These are phyloP conservation scores for Diutina mesorugosa DNA, from an alignment of 1,139 yeast genomes.

Conservation along the genomic window DNA sequence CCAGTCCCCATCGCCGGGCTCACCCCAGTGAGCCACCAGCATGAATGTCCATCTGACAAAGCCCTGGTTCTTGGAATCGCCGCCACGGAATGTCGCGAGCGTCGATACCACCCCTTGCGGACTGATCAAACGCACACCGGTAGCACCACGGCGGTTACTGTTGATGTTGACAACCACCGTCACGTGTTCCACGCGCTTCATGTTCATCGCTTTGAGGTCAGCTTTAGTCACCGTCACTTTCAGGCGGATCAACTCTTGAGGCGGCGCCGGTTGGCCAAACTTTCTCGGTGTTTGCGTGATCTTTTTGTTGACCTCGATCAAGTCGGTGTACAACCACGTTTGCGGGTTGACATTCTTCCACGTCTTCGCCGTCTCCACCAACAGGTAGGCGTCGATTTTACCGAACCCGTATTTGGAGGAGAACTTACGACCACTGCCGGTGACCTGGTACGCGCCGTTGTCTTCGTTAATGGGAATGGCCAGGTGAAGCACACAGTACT, in stretches of 20 bases:
- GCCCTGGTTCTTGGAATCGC: conserved; percentile 48
- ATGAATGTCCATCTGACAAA: conserved; percentile 82
- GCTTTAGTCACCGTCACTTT: conserved; percentile 34
- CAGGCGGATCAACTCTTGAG: conserved; percentile 21
- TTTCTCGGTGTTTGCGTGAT: conserved; percentile 10
- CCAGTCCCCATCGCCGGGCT: conserved; percentile 76
- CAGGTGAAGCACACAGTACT: conserved; percentile 64
- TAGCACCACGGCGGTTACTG: conserved; percentile 56
- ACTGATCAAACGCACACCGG: conserved; percentile 52
- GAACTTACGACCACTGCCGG: conserved; percentile 51
- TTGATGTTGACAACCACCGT: conserved; percentile 67
- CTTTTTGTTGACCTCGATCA: conserved; percentile 16
- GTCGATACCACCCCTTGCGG: conserved; percentile 68
- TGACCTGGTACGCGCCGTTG: conserved; percentile 59
- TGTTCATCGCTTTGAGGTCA: conserved; percentile 40
- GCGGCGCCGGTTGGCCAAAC: conserved; percentile 7
- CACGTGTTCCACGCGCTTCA: conserved; percentile 74
- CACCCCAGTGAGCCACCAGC: conserved; percentile 99
- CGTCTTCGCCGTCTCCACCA: conserved; percentile 61
- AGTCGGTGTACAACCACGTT: conserved; percentile 58
- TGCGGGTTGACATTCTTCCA: conserved; percentile 89
- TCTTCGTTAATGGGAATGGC: conserved; percentile 56
- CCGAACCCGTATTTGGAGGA: conserved; percentile 92
- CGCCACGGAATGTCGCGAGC: conserved; percentile 57
- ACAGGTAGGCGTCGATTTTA: conserved; percentile 66